These are phyloP conservation scores for Candida oleophila DNA, from an alignment of 805 yeast genomes.

Conservation along the genomic window DNA sequence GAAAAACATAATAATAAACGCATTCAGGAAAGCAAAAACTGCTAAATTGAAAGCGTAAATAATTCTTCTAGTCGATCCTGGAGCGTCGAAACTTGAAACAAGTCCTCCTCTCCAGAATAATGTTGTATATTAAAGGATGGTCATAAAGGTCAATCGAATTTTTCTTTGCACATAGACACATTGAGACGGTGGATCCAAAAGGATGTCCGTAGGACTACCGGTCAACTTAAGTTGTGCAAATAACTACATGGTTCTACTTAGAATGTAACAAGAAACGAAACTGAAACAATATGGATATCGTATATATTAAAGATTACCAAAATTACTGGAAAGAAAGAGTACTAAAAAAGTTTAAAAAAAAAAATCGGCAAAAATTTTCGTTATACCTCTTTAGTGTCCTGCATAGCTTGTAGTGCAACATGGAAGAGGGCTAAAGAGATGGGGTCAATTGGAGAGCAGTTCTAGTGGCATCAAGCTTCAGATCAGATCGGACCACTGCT, in stretches of 20 bases:
- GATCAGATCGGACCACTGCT: no score
- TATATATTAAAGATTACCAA: no score
- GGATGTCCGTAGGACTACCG: slow-evolving; percentile 30
- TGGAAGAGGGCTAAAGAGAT: no score
- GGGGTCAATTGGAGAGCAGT: no score
- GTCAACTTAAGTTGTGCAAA: slow-evolving; percentile 47
- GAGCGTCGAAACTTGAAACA: neutral
- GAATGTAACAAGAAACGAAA: neutral
- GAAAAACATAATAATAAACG: neutral
- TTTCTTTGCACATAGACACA: slow-evolving; percentile 49
- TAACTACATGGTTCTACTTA: neutral
- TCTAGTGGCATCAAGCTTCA: no score
- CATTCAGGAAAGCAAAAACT: slow-evolving; percentile 13
- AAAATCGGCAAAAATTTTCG: no score
- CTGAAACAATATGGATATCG: no score
- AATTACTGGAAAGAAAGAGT: no score
- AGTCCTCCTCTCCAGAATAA: neutral
- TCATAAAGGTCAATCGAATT: neutral
- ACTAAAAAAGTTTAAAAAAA: no score
- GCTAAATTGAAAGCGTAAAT: neutral
- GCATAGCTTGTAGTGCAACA: no score
- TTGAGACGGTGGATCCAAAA: slow-evolving; percentile 41
- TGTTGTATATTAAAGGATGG: neutral
- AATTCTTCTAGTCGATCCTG: neutral
- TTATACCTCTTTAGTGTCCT: no score